Evolutionary conservation across 108 stramenopile species (phyloP), one percentile per base, ranked within the genome.

Genomic region (Skeletonema menzelii): DNA sequence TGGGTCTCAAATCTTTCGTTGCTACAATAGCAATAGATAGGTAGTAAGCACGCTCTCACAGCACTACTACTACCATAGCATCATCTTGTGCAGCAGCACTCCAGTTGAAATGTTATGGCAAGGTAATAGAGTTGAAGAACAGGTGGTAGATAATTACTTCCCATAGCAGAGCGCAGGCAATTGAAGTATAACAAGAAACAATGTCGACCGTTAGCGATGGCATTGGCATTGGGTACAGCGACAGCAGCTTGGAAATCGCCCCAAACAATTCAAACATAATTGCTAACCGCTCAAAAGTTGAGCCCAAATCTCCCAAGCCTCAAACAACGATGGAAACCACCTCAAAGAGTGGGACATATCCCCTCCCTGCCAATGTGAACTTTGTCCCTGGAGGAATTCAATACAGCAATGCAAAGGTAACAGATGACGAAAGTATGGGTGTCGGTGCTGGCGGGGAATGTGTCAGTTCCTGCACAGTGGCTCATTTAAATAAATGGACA

Each of bases 301-400:
- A 53, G 22, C 49, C 49, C 49, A 53, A 22, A 53, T 22, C 49
- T 22, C 49, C 49, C 49, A 53, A 22, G 22, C 49, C 49, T 10
- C 49, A 22, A 53, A 53, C 49, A 24, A 53, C 49, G 3, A 53
- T 53, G 49, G 20, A 53, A 53, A 53, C 24, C 22, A 53, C 49
- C 17, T 27, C 47, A 38, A 78, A 32, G 60, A 62, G 63, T 15
- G 73, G 69, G 40, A 31, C 75, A 1, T 90, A 79, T 66, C 92
- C 93, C 28, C 76, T 91, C 28, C 89, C 90, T 5, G 93, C 88
- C 27, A 84, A 86, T 59, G 76, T 88, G 32, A 81, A 87, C 19
- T 91, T 94, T 47, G 78, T 73, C 2, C 93, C 93, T 20, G 93
- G 93, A 8, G 93, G 93, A 27, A 53, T 87, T 24, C 69, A 62